Conservation (phyloP, 495 filamentous ascomycete species). For the Annulohypoxylon stygium region DNA sequence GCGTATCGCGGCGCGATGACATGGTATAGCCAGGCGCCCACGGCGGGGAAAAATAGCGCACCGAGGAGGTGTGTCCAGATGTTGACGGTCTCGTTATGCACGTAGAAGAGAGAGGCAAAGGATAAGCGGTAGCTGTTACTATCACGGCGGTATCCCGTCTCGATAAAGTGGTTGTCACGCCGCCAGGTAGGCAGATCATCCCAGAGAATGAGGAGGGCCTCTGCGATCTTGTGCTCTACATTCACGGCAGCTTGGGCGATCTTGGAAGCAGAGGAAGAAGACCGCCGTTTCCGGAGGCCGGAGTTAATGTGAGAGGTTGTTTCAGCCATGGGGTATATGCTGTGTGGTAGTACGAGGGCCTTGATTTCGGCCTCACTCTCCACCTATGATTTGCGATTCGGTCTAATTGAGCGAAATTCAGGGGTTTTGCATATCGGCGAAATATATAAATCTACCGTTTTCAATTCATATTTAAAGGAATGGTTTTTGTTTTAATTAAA, state of each 20-base stretch:
- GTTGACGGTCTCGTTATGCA: constrained; percentile 93
- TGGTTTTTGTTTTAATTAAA: constrained; percentile 2
- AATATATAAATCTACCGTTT: background rate
- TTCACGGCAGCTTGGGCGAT: constrained; percentile 41
- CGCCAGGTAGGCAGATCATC: constrained; percentile 62
- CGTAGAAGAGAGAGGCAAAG: constrained; percentile 52
- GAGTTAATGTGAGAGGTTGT: constrained; percentile 16
- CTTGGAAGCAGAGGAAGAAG: constrained; percentile 34
- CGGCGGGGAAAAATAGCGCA: constrained; percentile 62
- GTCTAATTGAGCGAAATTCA: background rate
- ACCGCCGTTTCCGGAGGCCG: constrained; percentile 43
- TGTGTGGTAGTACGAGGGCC: background rate
- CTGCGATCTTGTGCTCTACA: constrained; percentile 48
- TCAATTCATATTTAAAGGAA: background rate
- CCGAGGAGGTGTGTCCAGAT: constrained; percentile 90
- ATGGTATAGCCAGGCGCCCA: constrained; percentile 51
- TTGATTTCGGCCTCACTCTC: background rate
- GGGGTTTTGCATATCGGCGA: background rate
- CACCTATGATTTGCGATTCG: background rate
- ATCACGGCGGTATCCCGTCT: constrained; percentile 56
- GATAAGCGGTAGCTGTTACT: constrained; percentile 56
- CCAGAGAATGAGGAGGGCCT: constrained; percentile 54
- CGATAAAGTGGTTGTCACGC: constrained; percentile 62
- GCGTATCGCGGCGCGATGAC: constrained; percentile 74
- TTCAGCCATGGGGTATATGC: constrained; percentile 33